These are phyloP conservation scores for Anacardium occidentale DNA, from an alignment of 345 rosid genomes.

Conservation along the genomic window DNA sequence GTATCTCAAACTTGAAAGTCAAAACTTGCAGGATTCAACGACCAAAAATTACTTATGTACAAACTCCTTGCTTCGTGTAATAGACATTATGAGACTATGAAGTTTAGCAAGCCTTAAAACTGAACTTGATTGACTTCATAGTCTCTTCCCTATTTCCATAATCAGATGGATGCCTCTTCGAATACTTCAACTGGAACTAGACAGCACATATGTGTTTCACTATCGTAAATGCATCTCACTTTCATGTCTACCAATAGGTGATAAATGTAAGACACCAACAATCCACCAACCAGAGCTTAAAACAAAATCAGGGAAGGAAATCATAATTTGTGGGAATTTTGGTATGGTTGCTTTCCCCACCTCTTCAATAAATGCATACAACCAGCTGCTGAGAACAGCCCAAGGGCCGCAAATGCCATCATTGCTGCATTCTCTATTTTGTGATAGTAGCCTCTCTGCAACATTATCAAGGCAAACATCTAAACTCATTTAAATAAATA, in stretches of 20 bases:
- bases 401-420: slow-evolving; percentile 60
- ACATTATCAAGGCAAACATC: slow-evolving; percentile 22
- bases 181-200: slow-evolving; percentile 3
- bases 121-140: slow-evolving; percentile 8
- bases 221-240: neutral
- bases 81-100: neutral
- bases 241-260: slow-evolving; percentile 10
- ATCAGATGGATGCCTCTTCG: neutral
- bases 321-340: slow-evolving; percentile 76
- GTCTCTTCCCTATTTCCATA: neutral
- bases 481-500: neutral
- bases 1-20: neutral
- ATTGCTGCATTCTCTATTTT: slow-evolving; percentile 69
- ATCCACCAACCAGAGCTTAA: slow-evolving; percentile 5
- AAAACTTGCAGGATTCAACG: slow-evolving; percentile 21
- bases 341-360: slow-evolving; percentile 90
- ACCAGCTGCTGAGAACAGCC: slow-evolving; percentile 66
- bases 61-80: neutral
- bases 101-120: slow-evolving; percentile 2
- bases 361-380: slow-evolving; percentile 79
- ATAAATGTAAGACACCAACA: slow-evolving; percentile 13
- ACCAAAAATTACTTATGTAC: slow-evolving; percentile 1
- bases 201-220: slow-evolving; percentile 1
- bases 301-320: neutral
- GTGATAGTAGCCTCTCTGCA: slow-evolving; percentile 71